Base-by-base conservation (phyloP, 192 early-diverging fungal species). In the Spizellomyces sp. region DNA sequence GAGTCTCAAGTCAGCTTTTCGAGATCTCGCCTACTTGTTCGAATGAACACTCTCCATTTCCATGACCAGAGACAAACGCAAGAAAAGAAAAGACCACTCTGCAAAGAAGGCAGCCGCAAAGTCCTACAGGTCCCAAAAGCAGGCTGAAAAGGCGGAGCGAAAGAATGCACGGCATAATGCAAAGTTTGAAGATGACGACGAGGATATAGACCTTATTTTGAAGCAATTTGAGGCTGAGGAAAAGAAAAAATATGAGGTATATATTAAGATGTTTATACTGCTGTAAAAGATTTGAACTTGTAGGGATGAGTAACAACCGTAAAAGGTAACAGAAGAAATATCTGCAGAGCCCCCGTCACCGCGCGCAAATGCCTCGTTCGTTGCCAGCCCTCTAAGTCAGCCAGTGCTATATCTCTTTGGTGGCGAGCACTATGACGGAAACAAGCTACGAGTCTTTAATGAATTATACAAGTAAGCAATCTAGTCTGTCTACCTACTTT, bases 191-290 rank as follows among this genome's bases (percentile, higher is more conserved):
- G 67, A 77, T 41, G 81, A 81, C 48, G 87, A 87, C 15, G 90
- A 90, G 58, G 90, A 91, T 72, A 89, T 91, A 61, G 90, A 91
- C 48, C 66, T 80, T 4, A 84, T 91, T 47, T 79, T 91, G 14
- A 79, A 78, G 54, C 80, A 82, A 52, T 88, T 91, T 62, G 79
- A 83, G 69, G 66, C 79, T 46, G 77, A 83, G 77, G 84, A 85
- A 67, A 14, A 67, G 47, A 67, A 63, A 21, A 56, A 27, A 6
- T 17, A 61, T 10, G 21, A 46, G 27, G 43, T 65, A 50, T 46
- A 27, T 61, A 14, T 60, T 9, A 61, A 19, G 15, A 61, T 61
- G 21, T 4, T 42, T 2, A 22, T 47, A 17, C 4, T 19, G 48
- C n/a, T 36, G 27, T 36, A 36, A 36, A 36, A 36, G 0, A 55